These are phyloP conservation scores for Alternaria novae-zelandiae DNA, from an alignment of 2,329 filamentous ascomycete species.

Conservation along the genomic window DNA sequence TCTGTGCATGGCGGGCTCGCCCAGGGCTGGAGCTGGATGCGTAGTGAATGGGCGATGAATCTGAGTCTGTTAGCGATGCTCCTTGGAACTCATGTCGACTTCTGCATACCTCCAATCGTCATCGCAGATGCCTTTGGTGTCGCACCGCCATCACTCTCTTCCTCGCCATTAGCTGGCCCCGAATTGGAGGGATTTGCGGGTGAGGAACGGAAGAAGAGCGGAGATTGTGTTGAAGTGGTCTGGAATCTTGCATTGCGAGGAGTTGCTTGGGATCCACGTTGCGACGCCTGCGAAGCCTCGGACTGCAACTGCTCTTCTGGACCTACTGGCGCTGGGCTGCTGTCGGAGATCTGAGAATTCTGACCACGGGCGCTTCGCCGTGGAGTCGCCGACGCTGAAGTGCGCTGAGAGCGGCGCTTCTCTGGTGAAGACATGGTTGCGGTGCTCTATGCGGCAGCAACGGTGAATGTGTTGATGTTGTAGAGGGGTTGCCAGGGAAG, in stretches of 20 bases:
- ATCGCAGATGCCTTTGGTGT: slow-evolving; percentile 72
- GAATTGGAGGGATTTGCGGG: slow-evolving; percentile 56
- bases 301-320: slow-evolving; percentile 53
- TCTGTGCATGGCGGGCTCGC: slow-evolving; percentile 63
- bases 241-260: slow-evolving; percentile 55
- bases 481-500: slow-evolving; percentile 18
- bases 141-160: slow-evolving; percentile 65
- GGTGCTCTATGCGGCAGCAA: slow-evolving; percentile 9
- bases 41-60: slow-evolving; percentile 91
- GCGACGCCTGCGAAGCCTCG: slow-evolving; percentile 50
- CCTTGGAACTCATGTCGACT: background rate
- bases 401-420: slow-evolving; percentile 61
- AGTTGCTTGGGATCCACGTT: slow-evolving; percentile 51
- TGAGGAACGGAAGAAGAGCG: slow-evolving; percentile 76
- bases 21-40: slow-evolving; percentile 87
- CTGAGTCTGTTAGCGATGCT: slow-evolving; percentile 55
- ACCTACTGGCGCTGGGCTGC: slow-evolving; percentile 53
- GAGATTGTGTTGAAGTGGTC: slow-evolving; percentile 65
- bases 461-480: slow-evolving; percentile 9
- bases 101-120: slow-evolving; percentile 66
- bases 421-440: slow-evolving; percentile 67
- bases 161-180: slow-evolving; percentile 49
- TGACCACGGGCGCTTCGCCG: slow-evolving; percentile 60
- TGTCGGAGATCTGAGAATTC: slow-evolving; percentile 62
- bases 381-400: slow-evolving; percentile 62